Percentiles rank a stretch among this genome's conserved stretches.
phyloP scores from a whole-genome alignment of 179 eudicot genomes.

The Drosera spatulata region DNA sequence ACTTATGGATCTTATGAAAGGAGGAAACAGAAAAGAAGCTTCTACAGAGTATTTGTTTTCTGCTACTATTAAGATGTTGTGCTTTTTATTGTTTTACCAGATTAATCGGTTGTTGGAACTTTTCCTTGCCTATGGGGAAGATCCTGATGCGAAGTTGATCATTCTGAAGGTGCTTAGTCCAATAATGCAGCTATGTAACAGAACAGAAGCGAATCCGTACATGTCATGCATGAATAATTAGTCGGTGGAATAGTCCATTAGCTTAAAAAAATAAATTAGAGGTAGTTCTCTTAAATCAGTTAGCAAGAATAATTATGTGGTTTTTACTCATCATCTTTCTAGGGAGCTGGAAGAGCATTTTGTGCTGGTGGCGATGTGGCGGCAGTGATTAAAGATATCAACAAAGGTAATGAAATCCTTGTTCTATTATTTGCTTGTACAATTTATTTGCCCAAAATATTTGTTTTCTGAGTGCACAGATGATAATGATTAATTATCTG shows the following conservation, averaged over 20 bases:
- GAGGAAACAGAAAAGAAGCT: not conserved
- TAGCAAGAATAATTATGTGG: too few relatives aligned
- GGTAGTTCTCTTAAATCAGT: slow-evolving; percentile 1
- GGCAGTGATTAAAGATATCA: slow-evolving; percentile 46
- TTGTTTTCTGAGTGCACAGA: too few relatives aligned
- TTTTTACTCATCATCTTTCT: slow-evolving; percentile 1
- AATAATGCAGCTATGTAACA: not conserved
- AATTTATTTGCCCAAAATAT: too few relatives aligned
- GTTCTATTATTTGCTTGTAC: too few relatives aligned
- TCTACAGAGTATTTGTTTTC: not conserved
- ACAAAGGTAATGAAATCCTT: slow-evolving; percentile 51
- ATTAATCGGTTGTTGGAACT: slow-evolving; percentile 60
- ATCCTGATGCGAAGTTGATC: slow-evolving; percentile 60
- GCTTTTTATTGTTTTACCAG: slow-evolving; percentile 15
- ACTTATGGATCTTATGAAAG: not conserved
- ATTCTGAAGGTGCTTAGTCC: slow-evolving; percentile 57
- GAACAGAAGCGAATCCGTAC: too few relatives aligned
- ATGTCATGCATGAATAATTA: not conserved
- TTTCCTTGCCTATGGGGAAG: slow-evolving; percentile 56
- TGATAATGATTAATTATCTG: too few relatives aligned
- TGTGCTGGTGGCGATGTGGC: slow-evolving; percentile 92
- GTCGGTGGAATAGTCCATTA: not conserved
- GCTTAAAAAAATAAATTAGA: not conserved
- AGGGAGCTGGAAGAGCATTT: slow-evolving; percentile 86
- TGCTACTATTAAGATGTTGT: not conserved